Percentiles rank a stretch among this genome's conserved stretches.
These are phyloP conservation scores for Penicillium lagena DNA, from an alignment of 495 filamentous ascomycete species.

Conservation along the genomic window DNA sequence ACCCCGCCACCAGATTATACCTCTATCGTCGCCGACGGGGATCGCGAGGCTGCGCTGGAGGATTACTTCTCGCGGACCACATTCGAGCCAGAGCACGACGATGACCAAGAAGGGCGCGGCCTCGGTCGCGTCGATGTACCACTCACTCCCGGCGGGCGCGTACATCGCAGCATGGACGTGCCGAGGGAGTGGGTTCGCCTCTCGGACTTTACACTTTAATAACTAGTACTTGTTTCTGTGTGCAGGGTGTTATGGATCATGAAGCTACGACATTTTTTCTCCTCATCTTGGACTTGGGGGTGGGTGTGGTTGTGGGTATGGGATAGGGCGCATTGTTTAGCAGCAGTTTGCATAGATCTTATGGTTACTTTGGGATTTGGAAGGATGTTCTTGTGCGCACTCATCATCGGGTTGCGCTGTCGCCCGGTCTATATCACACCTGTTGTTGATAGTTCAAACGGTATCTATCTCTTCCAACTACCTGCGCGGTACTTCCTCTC, in stretches of 20 bases:
- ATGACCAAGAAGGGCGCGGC: conserved; percentile 45
- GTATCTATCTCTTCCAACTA: too few species aligned
- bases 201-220: conserved; percentile 30
- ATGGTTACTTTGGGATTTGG: not conserved
- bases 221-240: not conserved
- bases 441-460: too few species aligned
- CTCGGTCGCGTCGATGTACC: conserved; percentile 55
- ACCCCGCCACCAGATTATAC: conserved; percentile 91
- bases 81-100: conserved; percentile 39
- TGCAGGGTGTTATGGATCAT: conserved; percentile 10
- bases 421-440: too few species aligned
- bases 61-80: conserved; percentile 81
- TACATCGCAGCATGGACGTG: conserved; percentile 64
- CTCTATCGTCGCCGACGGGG: conserved; percentile 70
- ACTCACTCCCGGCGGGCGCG: conserved; percentile 61
- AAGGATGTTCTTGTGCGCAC: too few species aligned
- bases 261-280: conserved; percentile 21
- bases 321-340: conserved; percentile 1
- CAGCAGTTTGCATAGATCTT: conserved; percentile 6
- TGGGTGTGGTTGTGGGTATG: not conserved
- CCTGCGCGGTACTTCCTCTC: too few species aligned
- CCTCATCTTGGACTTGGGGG: conserved; percentile 9
- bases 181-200: conserved; percentile 49
- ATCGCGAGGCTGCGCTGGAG: conserved; percentile 67
- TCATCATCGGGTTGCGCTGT: too few species aligned